phyloP scores from a whole-genome alignment of 2,329 filamentous ascomycete species.

The Zymoseptoria crescenta region DNA sequence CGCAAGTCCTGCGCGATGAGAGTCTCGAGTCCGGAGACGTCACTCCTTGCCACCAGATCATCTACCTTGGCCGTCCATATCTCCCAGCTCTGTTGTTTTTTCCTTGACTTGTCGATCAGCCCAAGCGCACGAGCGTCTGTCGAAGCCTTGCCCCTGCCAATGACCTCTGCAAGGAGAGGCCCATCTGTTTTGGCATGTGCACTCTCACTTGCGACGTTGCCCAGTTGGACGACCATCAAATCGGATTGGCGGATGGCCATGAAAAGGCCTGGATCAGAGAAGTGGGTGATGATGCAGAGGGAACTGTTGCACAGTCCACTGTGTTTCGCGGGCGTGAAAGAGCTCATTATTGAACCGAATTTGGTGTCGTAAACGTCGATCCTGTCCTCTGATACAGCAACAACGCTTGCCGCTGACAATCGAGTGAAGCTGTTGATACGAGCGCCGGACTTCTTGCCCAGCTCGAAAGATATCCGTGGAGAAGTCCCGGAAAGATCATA shows the following conservation, averaged over 20 bases:
- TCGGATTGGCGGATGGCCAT: slow-evolving; percentile 57
- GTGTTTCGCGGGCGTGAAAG: slow-evolving; percentile 26
- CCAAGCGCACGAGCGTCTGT: slow-evolving; percentile 4
- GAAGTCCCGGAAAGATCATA: slow-evolving; percentile 58
- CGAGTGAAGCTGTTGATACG: slow-evolving; percentile 54
- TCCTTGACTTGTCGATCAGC: slow-evolving; percentile 8
- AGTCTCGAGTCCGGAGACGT: slow-evolving; percentile 22
- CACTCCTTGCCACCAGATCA: slow-evolving; percentile 12
- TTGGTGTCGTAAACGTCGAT: slow-evolving; percentile 62
- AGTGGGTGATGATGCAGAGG: slow-evolving; percentile 39
- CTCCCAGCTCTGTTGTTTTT: slow-evolving; percentile 17
- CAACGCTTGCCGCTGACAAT: slow-evolving; percentile 57
- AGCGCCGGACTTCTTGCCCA: slow-evolving; percentile 39
- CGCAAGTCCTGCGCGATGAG: slow-evolving; percentile 18
- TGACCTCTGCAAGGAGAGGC: slow-evolving; percentile 63
- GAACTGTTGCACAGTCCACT: background rate
- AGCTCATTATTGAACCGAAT: slow-evolving; percentile 48
- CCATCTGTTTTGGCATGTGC: slow-evolving; percentile 33
- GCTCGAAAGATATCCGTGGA: slow-evolving; percentile 49
- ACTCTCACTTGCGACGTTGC: slow-evolving; percentile 22
- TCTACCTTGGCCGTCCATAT: slow-evolving; percentile 25
- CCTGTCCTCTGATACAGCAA: slow-evolving; percentile 51
- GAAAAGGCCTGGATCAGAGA: slow-evolving; percentile 58
- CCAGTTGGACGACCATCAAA: slow-evolving; percentile 57
- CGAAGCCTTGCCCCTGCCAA: slow-evolving; percentile 53